These are phyloP conservation scores for Selenicereus undatus DNA, from an alignment of 148 eudicot species.

Conservation along the genomic window DNA sequence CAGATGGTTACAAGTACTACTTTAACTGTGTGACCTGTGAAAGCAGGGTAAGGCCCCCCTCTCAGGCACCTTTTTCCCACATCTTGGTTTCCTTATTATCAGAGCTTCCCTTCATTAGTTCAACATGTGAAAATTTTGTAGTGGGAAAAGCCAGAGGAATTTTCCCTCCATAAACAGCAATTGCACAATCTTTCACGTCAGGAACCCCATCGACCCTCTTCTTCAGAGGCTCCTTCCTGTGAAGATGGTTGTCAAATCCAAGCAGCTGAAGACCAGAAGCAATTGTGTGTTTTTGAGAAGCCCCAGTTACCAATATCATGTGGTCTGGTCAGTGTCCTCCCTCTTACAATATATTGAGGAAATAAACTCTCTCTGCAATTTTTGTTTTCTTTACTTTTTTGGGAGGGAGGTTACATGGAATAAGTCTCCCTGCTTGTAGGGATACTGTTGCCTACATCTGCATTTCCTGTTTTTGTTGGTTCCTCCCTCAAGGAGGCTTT, in stretches of 20 bases:
- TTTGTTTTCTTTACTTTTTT: too few species aligned
- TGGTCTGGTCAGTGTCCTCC: constrained; percentile 29
- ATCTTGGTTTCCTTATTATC: constrained; percentile 1
- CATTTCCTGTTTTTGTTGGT: too few species aligned
- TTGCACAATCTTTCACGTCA: constrained; percentile 26
- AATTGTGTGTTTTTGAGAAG: constrained; percentile 21
- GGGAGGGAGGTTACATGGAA: too few species aligned
- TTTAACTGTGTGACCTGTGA: constrained; percentile 75
- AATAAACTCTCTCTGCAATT: too few species aligned
- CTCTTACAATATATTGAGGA: background rate
- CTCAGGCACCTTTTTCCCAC: background rate
- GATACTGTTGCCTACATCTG: too few species aligned
- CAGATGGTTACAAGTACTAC: constrained; percentile 78
- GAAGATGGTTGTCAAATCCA: constrained; percentile 29
- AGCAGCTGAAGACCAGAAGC: constrained; percentile 24
- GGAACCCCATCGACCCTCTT: constrained; percentile 19
- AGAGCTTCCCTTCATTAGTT: background rate
- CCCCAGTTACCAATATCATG: constrained; percentile 27
- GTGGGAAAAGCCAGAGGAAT: constrained; percentile 92
- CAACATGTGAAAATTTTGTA: constrained; percentile 26
- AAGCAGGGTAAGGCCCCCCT: constrained; percentile 54
- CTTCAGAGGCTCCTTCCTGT: constrained; percentile 28
- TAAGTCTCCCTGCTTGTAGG: background rate
- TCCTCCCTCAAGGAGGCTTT: background rate
- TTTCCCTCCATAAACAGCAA: constrained; percentile 49